Percentiles rank a stretch among this genome's conserved stretches.
These are phyloP conservation scores for Cercospora sesami DNA, from an alignment of 2,329 filamentous ascomycete genomes.

Conservation along the genomic window DNA sequence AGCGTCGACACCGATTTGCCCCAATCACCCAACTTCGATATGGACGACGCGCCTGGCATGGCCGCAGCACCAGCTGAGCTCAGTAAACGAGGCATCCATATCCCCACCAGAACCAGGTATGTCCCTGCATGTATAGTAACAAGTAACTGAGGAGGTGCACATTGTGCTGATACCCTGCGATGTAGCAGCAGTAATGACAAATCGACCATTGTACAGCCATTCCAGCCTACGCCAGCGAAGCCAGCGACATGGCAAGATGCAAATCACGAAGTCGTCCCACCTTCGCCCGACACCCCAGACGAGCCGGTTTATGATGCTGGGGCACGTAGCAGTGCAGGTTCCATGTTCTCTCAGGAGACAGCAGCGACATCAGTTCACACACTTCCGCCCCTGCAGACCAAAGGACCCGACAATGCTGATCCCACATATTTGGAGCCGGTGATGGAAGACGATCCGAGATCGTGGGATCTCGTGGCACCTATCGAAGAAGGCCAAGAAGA, in stretches of 20 bases:
- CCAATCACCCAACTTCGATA: slow-evolving; percentile 29
- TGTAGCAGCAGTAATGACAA: slow-evolving; percentile 11
- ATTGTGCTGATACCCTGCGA: background rate
- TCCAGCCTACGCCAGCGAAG: slow-evolving; percentile 7
- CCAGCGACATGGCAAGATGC: slow-evolving; percentile 1
- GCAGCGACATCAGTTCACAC: slow-evolving; percentile 40
- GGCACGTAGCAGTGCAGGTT: slow-evolving; percentile 39
- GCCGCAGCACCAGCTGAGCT: slow-evolving; percentile 20
- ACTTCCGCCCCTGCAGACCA: slow-evolving; percentile 48
- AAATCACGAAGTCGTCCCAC: slow-evolving; percentile 11
- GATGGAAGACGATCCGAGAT: slow-evolving; percentile 55
- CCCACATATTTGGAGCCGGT: slow-evolving; percentile 49
- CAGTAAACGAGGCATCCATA: slow-evolving; percentile 26
- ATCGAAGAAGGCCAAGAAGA: slow-evolving; percentile 32
- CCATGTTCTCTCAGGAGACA: slow-evolving; percentile 41
- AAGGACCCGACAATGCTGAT: slow-evolving; percentile 43
- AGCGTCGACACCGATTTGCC: slow-evolving; percentile 21
- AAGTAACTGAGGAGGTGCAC: background rate
- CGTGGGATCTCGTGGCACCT: slow-evolving; percentile 55
- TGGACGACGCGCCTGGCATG: slow-evolving; percentile 28
- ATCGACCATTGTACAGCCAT: slow-evolving; percentile 13
- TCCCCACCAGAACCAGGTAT: slow-evolving; percentile 31
- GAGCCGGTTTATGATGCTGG: slow-evolving; percentile 28
- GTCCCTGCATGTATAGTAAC: slow-evolving; percentile 9
- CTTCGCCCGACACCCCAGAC: slow-evolving; percentile 23